Base-by-base conservation (phyloP, 345 rosid species). In the Sisymbrium altissimum region DNA sequence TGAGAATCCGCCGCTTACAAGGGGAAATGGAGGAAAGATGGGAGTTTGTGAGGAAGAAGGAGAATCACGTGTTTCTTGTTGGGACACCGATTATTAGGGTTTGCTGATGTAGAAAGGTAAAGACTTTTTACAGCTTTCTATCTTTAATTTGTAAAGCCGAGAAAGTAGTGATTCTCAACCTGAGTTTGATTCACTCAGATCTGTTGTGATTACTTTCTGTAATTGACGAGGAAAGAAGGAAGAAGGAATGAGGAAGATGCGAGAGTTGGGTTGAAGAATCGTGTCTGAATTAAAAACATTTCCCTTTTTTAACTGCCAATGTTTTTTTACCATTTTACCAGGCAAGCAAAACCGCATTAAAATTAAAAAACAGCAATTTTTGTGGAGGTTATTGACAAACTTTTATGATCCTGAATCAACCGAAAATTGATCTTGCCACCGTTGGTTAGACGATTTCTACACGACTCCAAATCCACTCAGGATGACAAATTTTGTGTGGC, bases 21-120 rank as follows among this genome's bases (percentile, higher is more conserved):
- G 10, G 25, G 25, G 68, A 49, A 17, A 6, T 64, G 15, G 29
- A 27, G 29, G 29, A 46, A 55, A 53, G 64, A 38, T 63, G 43
- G 1, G 10, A 0, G 58, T 46, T 19, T 23, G 55, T 72, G 69
- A 62, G 25, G 66, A 64, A 39, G 56, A 19, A 2, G 56, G 17
- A 25, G 58, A 15, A 33, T 75, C 79, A 68, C 74, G 74, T 75
- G 56, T 52, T 75, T 75, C 69, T 68, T 68, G 73, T 33, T 73
- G 50, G 32, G 39, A 27, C 39, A n/a, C 55, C 45, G 46, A 29
- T 9, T 25, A n/a, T 46, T 58, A 58, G 72, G 72, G 67, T 74
- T 74, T 74, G 68, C 1, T 74, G 73, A 39, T 39, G 60, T 36
- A 7, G 4, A 56, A 23, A 17, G 32, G 23, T 6, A 12, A 32